phyloP scores from a whole-genome alignment of 768 basidiomycete species.

The Podaxis sp. region DNA sequence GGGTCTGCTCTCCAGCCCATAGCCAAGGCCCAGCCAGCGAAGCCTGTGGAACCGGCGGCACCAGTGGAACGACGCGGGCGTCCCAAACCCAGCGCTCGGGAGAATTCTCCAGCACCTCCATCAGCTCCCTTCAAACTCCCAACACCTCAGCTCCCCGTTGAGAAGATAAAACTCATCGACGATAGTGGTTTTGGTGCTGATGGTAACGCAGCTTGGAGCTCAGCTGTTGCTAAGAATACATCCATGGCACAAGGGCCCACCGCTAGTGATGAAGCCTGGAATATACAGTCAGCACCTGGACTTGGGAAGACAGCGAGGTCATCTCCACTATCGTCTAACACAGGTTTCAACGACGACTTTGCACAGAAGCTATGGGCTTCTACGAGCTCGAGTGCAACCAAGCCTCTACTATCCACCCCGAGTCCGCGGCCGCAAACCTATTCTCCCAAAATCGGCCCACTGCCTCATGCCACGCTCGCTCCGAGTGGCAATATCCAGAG shows the following conservation, averaged over 20 bases:
- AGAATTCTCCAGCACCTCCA: not conserved
- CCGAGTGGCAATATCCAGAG: conserved; percentile 4
- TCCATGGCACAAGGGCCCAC: not conserved
- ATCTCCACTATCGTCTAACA: conserved; percentile 3
- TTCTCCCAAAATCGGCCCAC: conserved; percentile 17
- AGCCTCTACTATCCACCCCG: conserved; percentile 22
- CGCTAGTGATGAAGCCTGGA: conserved; percentile 43
- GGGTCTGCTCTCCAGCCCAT: conserved; percentile 6
- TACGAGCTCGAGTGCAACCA: conserved; percentile 32
- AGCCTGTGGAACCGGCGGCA: not conserved
- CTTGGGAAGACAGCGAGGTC: conserved; percentile 7
- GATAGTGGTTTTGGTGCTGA: conserved; percentile 36
- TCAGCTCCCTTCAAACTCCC: not conserved
- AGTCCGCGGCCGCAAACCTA: conserved; percentile 18
- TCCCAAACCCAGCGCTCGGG: not conserved
- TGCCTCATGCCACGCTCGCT: conserved; percentile 16
- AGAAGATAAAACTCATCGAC: conserved; percentile 30
- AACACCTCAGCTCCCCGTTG: conserved; percentile 6
- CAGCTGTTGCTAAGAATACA: conserved; percentile 1
- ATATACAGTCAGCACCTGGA: conserved; percentile 15
- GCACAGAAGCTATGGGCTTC: conserved; percentile 54
- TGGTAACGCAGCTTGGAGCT: conserved; percentile 12
- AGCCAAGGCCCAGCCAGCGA: conserved; percentile 19
- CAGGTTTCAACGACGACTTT: conserved; percentile 71
- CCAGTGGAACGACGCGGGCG: conserved; percentile 10